phyloP scores from a whole-genome alignment of 2,329 filamentous ascomycete genomes.

The Xylaria sp. region DNA sequence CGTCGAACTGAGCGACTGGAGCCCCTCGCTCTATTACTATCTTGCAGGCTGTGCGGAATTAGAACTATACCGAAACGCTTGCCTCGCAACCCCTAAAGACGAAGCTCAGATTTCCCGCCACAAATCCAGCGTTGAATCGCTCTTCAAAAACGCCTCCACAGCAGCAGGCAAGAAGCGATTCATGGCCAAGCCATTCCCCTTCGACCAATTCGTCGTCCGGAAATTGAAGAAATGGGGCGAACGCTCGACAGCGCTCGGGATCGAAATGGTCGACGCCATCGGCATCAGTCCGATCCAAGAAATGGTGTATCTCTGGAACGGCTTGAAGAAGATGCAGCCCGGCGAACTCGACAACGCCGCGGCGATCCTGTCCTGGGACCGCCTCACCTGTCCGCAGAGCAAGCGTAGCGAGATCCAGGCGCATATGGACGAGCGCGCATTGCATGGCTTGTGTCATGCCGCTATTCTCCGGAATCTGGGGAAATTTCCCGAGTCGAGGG shows the following conservation, averaged over 20 bases:
- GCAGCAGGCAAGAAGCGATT: slow-evolving; percentile 82
- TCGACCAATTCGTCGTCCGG: slow-evolving; percentile 77
- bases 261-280: slow-evolving; percentile 72
- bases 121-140: slow-evolving; percentile 61
- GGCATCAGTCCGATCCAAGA: slow-evolving; percentile 78
- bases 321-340: slow-evolving; percentile 70
- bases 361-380: slow-evolving; percentile 56
- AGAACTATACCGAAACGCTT: slow-evolving; percentile 68
- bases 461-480: slow-evolving; percentile 61
- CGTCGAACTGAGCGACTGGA: slow-evolving; percentile 83
- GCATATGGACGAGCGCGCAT: slow-evolving; percentile 55
- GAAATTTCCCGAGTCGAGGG: slow-evolving; percentile 58
- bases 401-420: slow-evolving; percentile 43
- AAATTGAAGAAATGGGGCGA: slow-evolving; percentile 88
- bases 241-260: slow-evolving; percentile 59
- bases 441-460: slow-evolving; percentile 61
- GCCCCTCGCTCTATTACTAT: slow-evolving; percentile 82
- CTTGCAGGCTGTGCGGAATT: slow-evolving; percentile 74
- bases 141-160: slow-evolving; percentile 65
- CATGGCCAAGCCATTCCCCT: slow-evolving; percentile 82
- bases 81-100: slow-evolving; percentile 35
- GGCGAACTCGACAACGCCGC: slow-evolving; percentile 60
- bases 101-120: slow-evolving; percentile 48
- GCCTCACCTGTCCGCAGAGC: slow-evolving; percentile 49
- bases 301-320: slow-evolving; percentile 94